These are phyloP conservation scores for Hypoxylon intermedium DNA, from an alignment of 495 filamentous ascomycete species.

Conservation along the genomic window DNA sequence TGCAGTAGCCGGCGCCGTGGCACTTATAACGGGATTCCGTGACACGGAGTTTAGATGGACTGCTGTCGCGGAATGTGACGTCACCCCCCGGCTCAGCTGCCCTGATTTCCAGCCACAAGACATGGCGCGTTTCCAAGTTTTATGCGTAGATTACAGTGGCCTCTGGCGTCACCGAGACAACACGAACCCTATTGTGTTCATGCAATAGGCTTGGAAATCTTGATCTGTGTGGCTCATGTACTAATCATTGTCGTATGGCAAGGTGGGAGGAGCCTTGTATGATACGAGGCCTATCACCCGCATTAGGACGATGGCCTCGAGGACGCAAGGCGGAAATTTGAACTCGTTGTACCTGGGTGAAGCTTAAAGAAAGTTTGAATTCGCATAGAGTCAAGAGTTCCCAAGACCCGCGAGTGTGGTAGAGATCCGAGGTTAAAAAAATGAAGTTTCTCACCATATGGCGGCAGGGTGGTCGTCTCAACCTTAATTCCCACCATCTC, in stretches of 20 bases:
- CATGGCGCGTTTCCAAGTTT: constrained; percentile 20
- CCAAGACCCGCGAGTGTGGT: background rate
- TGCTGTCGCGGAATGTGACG: constrained; percentile 36
- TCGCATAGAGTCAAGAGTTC: no score
- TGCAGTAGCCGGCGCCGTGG: constrained; percentile 13
- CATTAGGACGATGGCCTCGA: background rate
- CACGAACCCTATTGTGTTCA: constrained; percentile 22
- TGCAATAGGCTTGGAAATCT: constrained; percentile 21
- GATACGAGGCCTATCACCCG: background rate
- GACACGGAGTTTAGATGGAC: constrained; percentile 18
- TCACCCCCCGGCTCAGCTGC: constrained; percentile 30
- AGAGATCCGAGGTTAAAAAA: background rate
- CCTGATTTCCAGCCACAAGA: constrained; percentile 35
- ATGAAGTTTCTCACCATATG: background rate
- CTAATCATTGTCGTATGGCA: background rate
- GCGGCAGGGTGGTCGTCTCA: background rate
- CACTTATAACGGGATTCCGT: constrained; percentile 27
- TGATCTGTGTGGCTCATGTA: constrained; percentile 16
- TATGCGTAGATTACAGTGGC: constrained; percentile 22
- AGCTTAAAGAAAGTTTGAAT: no score
- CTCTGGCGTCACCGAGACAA: constrained; percentile 35
- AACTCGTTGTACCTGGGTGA: background rate
- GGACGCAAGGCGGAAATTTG: background rate
- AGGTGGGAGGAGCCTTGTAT: background rate
- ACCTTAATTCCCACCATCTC: background rate